phyloP scores from a whole-genome alignment of 192 early-diverging fungal genomes.

The Coemansia asiatica region DNA sequence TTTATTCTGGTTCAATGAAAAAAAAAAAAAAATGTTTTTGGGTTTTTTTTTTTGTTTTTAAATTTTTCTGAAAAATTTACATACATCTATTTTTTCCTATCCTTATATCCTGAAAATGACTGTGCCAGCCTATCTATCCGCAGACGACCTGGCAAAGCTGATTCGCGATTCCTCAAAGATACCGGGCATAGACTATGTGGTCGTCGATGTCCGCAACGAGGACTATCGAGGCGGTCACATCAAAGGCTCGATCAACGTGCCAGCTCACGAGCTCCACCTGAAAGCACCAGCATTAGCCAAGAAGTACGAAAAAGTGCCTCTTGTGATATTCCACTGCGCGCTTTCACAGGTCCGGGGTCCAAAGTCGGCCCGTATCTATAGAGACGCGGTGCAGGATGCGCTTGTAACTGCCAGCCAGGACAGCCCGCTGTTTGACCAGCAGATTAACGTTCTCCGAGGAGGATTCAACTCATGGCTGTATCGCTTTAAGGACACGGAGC shows the following conservation, averaged over 20 bases:
- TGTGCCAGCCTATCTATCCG: constrained; percentile 11
- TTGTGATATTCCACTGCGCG: constrained; percentile 84
- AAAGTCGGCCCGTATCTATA: constrained; percentile 68
- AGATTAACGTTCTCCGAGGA: constrained; percentile 62
- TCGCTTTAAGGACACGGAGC: constrained; percentile 56
- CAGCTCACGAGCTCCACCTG: constrained; percentile 62
- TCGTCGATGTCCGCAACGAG: constrained; percentile 73
- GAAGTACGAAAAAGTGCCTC: constrained; percentile 60
- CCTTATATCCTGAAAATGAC: no score
- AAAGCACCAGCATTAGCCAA: constrained; percentile 46
- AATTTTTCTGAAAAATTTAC: no score
- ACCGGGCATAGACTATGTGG: constrained; percentile 67
- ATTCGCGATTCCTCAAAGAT: constrained; percentile 59
- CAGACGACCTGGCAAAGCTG: constrained; percentile 56
- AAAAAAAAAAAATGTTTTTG: no score
- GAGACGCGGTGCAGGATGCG: constrained; percentile 41
- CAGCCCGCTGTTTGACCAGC: constrained; percentile 27
- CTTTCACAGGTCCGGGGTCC: constrained; percentile 82
- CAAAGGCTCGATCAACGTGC: constrained; percentile 71
- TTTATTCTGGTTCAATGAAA: neutral
- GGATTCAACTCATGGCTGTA: constrained; percentile 70
- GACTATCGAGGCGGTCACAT: constrained; percentile 75
- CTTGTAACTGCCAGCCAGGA: constrained; percentile 11
- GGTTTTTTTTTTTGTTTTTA: no score
- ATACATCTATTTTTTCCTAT: no score